These are phyloP conservation scores for Aspergillus niger DNA, from an alignment of 2,329 filamentous ascomycete genomes.

Conservation along the genomic window DNA sequence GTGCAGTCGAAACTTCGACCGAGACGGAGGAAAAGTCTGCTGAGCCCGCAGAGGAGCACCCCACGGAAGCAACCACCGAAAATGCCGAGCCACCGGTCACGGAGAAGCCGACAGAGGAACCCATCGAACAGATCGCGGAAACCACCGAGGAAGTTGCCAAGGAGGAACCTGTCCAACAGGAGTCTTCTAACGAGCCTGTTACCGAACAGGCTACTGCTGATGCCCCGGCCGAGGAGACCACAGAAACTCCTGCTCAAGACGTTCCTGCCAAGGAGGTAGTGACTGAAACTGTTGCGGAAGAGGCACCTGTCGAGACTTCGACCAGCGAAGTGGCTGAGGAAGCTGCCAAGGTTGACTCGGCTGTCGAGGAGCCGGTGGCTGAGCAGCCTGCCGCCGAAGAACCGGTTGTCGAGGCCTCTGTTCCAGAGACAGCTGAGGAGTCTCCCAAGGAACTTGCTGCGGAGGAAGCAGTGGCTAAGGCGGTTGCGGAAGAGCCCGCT, in stretches of 20 bases:
- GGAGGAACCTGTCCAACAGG: constrained; percentile 15
- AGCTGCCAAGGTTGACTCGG: background rate
- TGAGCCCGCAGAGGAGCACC: background rate
- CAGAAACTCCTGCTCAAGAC: background rate
- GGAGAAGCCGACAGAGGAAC: constrained; percentile 12
- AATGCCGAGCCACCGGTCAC: background rate
- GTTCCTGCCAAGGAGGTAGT: background rate
- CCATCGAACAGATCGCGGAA: background rate
- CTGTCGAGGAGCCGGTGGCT: background rate
- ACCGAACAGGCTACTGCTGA: background rate
- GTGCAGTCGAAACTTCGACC: no score
- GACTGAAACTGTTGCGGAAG: background rate
- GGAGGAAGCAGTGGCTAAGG: background rate
- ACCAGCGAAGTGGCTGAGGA: constrained; percentile 5
- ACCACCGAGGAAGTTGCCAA: constrained; percentile 12
- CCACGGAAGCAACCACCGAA: background rate
- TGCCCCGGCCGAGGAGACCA: constrained; percentile 1
- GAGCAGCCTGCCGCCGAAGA: background rate
- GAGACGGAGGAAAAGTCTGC: background rate
- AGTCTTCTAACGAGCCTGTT: constrained; percentile 10
- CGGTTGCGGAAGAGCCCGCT: background rate
- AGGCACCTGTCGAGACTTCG: background rate
- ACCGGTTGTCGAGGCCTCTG: background rate
- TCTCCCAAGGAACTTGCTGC: background rate
- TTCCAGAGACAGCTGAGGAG: constrained; percentile 7